These are phyloP conservation scores for Ensete glaucum DNA, from an alignment of 176 grass and related monocot genomes.

Conservation along the genomic window DNA sequence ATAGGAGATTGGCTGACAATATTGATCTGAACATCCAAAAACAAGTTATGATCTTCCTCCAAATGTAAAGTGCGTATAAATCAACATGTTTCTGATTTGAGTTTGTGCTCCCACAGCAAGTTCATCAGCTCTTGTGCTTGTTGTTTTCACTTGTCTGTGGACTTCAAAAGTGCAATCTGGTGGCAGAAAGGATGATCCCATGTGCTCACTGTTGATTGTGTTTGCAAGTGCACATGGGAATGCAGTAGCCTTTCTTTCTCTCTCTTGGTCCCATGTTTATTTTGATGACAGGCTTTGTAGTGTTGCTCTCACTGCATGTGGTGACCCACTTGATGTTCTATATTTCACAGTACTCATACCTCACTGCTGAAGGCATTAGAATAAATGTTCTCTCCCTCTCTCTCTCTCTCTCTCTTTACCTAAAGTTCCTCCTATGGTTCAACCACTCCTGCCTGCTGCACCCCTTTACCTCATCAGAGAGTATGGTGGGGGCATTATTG, in stretches of 20 bases:
- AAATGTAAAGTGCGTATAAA: slow-evolving; percentile 1
- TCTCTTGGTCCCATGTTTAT: background rate
- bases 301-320: background rate
- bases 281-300: too few species aligned
- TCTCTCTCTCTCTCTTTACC: background rate
- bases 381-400: background rate
- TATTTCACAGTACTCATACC: background rate
- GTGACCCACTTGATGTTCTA: background rate
- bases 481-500: background rate
- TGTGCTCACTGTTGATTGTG: slow-evolving; percentile 4
- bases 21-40: background rate
- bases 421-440: background rate
- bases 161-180: background rate
- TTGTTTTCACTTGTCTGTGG: background rate
- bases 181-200: background rate
- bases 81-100: background rate
- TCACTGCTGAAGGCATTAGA: background rate
- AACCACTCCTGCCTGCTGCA: background rate
- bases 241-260: background rate
- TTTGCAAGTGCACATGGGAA: slow-evolving; percentile 5
- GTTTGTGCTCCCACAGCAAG: background rate
- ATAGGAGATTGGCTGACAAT: background rate
- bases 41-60: background rate
- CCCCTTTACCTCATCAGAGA: background rate
- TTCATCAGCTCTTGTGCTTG: background rate